A percentile compares a stretch with the other conserved stretches of the same genome.
Conservation (phyloP, 2,329 filamentous ascomycete genomes). For the Talaromyces marneffei region DNA sequence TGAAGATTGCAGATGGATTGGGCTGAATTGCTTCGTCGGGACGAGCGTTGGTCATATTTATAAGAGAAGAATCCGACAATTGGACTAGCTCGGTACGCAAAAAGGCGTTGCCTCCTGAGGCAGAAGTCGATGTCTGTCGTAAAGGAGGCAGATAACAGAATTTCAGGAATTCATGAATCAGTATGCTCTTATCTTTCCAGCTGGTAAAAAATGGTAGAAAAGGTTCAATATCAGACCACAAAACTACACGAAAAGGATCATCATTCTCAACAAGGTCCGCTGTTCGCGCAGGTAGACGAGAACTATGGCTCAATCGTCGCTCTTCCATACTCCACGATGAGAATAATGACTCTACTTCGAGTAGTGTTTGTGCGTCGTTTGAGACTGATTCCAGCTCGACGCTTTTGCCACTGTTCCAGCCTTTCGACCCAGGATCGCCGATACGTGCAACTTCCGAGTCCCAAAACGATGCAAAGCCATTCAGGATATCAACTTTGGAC, state of each 20-base stretch:
- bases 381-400: slow-evolving; percentile 31
- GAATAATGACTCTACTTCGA: slow-evolving; percentile 31
- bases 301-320: slow-evolving; percentile 39
- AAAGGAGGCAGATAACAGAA: slow-evolving; percentile 61
- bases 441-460: slow-evolving; percentile 74
- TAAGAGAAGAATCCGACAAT: slow-evolving; percentile 19
- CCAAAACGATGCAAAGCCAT: slow-evolving; percentile 71
- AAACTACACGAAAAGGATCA: slow-evolving; percentile 75
- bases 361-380: slow-evolving; percentile 19
- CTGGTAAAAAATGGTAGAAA: slow-evolving; percentile 45
- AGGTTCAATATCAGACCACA: slow-evolving; percentile 68
- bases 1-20: slow-evolving; percentile 28
- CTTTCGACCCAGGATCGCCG: slow-evolving; percentile 64
- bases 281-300: slow-evolving; percentile 63
- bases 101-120: slow-evolving; percentile 51
- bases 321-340: slow-evolving; percentile 51
- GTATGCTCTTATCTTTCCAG: slow-evolving; percentile 33
- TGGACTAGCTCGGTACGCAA: slow-evolving; percentile 39
- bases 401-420: slow-evolving; percentile 52
- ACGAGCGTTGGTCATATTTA: slow-evolving; percentile 7
- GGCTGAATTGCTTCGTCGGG: slow-evolving; percentile 22
- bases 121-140: slow-evolving; percentile 24
- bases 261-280: slow-evolving; percentile 69
- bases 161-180: slow-evolving; percentile 65
- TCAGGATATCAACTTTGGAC: slow-evolving; percentile 17